These are phyloP conservation scores for Aquilaria sinensis DNA, from an alignment of 345 rosid species.

Conservation along the genomic window DNA sequence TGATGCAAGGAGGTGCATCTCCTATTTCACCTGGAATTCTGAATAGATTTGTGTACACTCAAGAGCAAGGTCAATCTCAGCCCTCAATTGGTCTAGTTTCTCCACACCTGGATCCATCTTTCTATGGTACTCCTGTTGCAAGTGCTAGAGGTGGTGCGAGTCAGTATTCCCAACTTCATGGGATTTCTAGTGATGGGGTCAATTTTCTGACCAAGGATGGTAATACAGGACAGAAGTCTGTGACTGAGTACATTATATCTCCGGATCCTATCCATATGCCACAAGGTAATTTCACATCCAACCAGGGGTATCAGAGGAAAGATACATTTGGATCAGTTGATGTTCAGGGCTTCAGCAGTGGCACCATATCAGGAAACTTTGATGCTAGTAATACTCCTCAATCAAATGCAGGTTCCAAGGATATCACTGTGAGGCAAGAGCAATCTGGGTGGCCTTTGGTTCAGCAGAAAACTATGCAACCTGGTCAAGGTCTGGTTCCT, in stretches of 20 bases:
- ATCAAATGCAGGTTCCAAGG: constrained; percentile 23
- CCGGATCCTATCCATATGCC: constrained; percentile 22
- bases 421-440: constrained; percentile 34
- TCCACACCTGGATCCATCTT: constrained; percentile 47
- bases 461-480: constrained; percentile 33
- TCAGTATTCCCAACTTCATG: constrained; percentile 34
- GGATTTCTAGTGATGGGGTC: constrained; percentile 22
- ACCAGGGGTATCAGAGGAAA: constrained; percentile 37
- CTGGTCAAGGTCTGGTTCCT: constrained; percentile 35
- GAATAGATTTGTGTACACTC: constrained; percentile 25
- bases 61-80: constrained; percentile 34
- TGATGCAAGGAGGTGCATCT: constrained; percentile 38
- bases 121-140: constrained; percentile 43
- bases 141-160: constrained; percentile 35
- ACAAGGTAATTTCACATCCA: constrained; percentile 29
- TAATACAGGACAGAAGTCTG: constrained; percentile 34
- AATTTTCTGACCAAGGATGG: constrained; percentile 26
- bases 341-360: constrained; percentile 28
- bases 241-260: constrained; percentile 21
- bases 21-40: constrained; percentile 38
- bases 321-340: constrained; percentile 28
- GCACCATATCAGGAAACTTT: constrained; percentile 24
- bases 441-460: constrained; percentile 30
- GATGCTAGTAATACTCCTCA: constrained; percentile 26
- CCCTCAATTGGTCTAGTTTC: constrained; percentile 36